These are phyloP conservation scores for Saccharomyces uvarum DNA, from an alignment of 1,139 yeast genomes.

Conservation along the genomic window DNA sequence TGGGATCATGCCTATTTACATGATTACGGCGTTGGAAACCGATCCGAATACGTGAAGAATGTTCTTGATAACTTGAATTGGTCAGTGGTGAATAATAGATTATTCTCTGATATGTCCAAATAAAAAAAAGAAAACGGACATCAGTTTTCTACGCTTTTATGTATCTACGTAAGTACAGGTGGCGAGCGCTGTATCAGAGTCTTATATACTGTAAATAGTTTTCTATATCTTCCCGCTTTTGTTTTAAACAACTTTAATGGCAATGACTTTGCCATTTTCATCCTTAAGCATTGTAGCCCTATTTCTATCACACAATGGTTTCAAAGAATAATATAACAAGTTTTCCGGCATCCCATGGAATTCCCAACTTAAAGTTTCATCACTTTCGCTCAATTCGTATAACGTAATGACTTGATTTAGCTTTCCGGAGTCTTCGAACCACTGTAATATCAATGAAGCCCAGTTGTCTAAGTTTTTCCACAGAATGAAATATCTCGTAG, in stretches of 20 bases:
- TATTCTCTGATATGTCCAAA: constrained; percentile 27
- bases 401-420: constrained; percentile 69
- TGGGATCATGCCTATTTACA: constrained; percentile 83
- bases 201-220: background rate
- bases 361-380: constrained; percentile 47
- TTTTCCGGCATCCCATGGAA: constrained; percentile 57
- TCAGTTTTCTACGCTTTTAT: constrained; percentile 2
- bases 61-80: constrained; percentile 80
- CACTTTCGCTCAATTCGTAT: constrained; percentile 69
- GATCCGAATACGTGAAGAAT: constrained; percentile 61
- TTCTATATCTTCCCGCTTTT: background rate
- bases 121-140: constrained; percentile 2
- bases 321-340: constrained; percentile 49
- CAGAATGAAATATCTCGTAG: constrained; percentile 42
- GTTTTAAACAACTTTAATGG: constrained; percentile 48
- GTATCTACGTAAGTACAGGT: constrained; percentile 6
- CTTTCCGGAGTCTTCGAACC: constrained; percentile 74
- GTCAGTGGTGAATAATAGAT: constrained; percentile 69
- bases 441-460: constrained; percentile 54
- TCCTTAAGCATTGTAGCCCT: constrained; percentile 59
- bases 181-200: background rate
- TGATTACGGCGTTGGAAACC: constrained; percentile 79
- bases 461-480: constrained; percentile 74
- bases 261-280: constrained; percentile 52
- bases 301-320: constrained; percentile 55